A percentile compares a stretch with the other conserved stretches of the same genome.
phyloP scores from a whole-genome alignment of 257 asterid species.

The Pogostemon cablin region DNA sequence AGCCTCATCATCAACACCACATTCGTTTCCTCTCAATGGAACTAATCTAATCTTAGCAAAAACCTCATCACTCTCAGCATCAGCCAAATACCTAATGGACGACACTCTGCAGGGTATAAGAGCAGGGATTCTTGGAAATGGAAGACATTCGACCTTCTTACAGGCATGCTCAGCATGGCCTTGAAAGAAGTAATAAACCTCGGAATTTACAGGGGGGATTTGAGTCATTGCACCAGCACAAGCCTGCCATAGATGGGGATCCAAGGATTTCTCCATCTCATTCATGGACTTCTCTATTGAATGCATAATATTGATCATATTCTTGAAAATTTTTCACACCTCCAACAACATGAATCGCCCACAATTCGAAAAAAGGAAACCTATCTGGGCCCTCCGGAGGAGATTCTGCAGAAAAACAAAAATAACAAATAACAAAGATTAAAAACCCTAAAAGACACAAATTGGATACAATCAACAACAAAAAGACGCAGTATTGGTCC shows the following conservation, averaged over 20 bases:
- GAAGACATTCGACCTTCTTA: slow-evolving; percentile 49
- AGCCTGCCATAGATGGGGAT: slow-evolving; percentile 79
- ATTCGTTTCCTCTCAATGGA: slow-evolving; percentile 46
- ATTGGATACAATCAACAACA: neutral
- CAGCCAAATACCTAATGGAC: slow-evolving; percentile 63
- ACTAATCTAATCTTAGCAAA: slow-evolving; percentile 56
- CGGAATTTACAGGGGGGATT: slow-evolving; percentile 55
- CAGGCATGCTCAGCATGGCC: slow-evolving; percentile 71
- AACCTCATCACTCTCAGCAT: slow-evolving; percentile 70
- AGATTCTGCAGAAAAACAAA: slow-evolving; percentile 31
- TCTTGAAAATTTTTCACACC: neutral
- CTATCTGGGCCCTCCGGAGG: slow-evolving; percentile 16
- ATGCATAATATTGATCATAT: slow-evolving; percentile 59
- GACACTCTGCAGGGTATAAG: slow-evolving; percentile 47
- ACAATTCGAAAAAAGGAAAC: slow-evolving; percentile 18
- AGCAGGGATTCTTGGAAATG: slow-evolving; percentile 50
- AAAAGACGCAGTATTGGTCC: neutral
- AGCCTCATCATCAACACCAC: slow-evolving; percentile 46
- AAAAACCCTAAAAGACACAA: slow-evolving; percentile 2
- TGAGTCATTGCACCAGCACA: slow-evolving; percentile 87
- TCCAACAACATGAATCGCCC: slow-evolving; percentile 8
- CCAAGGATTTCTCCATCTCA: slow-evolving; percentile 51
- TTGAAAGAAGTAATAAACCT: slow-evolving; percentile 73
- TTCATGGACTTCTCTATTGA: slow-evolving; percentile 44
- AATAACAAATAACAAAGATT: slow-evolving; percentile 9